Base-by-base conservation (phyloP, 2,329 filamentous ascomycete species). In the Rhinocladiella similis region DNA sequence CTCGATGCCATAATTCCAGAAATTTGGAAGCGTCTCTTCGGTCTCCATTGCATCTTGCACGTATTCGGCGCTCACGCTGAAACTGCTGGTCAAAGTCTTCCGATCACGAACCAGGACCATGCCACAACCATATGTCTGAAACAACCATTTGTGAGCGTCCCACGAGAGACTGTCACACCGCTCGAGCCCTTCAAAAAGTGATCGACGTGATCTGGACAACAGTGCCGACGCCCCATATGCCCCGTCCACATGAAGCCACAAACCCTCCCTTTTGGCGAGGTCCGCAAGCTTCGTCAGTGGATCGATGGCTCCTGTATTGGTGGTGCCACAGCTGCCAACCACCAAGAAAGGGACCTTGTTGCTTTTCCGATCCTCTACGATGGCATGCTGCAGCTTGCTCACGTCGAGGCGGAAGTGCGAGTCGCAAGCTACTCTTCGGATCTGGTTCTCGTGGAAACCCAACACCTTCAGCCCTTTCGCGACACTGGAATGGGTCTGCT, bases 101-200 rank as follows among this genome's bases (percentile, higher is more conserved):
- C 36, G 49, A 13, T 68, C 39, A 1, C 62, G 57, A 1, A 62
- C 51, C 0, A 69, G 51, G 1, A 65, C 41, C 13, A 67, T 60
- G 1, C 66, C 67, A 50, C 65, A 68, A 1, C 64, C 64, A 47
- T 67, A 64, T 10, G 62, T 66, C 42, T 65, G 63, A 33, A 67
- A 66, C 1, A 66, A 54, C 63, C 65, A 66, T 36, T 67, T 67
- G 45, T 66, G 66, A 1, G 59, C 66, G 51, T 67, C 66, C 66
- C 65, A 67, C 1, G 66, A 54, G 9, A 68, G 50, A 47, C 64
- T 68, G 36, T 68, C 57, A 4, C 56, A 65, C 4, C 36, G 38
- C 5, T 46, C 56, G 0, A 69, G 9, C 13, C 56, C 62, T 25
- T 29, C 14, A 12, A 25, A n/a, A 50, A 66, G 47, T 3, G 35